These are phyloP conservation scores for Corymbia citriodora DNA, from an alignment of 441 rosid species.

Conservation along the genomic window DNA sequence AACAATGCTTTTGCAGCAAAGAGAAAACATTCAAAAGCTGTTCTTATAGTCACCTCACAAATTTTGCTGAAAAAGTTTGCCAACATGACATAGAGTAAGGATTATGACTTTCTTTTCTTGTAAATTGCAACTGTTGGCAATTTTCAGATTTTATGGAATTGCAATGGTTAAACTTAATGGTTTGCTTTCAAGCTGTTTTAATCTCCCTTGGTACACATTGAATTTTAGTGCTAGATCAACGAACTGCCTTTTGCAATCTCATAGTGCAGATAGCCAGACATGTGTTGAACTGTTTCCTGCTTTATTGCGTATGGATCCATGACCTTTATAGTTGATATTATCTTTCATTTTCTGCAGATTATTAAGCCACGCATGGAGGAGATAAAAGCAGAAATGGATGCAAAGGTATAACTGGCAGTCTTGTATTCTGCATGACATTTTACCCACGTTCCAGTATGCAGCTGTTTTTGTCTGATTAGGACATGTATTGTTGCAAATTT, in stretches of 20 bases:
- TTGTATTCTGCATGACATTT: not conserved
- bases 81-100: not conserved
- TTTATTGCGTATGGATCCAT: not conserved
- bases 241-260: not conserved
- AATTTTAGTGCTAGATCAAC: not conserved
- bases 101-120: not conserved
- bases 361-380: conserved; percentile 61
- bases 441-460: not conserved
- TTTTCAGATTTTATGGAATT: not conserved
- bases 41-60: not conserved
- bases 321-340: not conserved
- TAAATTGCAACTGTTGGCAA: not conserved
- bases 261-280: not conserved
- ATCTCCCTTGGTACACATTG: not conserved
- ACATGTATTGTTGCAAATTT: not conserved
- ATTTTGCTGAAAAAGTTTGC: not conserved
- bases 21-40: not conserved
- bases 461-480: not conserved
- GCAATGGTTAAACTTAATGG: not conserved
- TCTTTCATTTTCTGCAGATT: conserved; percentile 22
- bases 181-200: not conserved
- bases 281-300: not conserved
- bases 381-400: conserved; percentile 43
- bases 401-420: conserved; percentile 27
- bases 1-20: not conserved